A percentile compares a stretch with the other conserved stretches of the same genome.
Conservation (phyloP, 345 rosid species). For the Sapria himalayana region DNA sequence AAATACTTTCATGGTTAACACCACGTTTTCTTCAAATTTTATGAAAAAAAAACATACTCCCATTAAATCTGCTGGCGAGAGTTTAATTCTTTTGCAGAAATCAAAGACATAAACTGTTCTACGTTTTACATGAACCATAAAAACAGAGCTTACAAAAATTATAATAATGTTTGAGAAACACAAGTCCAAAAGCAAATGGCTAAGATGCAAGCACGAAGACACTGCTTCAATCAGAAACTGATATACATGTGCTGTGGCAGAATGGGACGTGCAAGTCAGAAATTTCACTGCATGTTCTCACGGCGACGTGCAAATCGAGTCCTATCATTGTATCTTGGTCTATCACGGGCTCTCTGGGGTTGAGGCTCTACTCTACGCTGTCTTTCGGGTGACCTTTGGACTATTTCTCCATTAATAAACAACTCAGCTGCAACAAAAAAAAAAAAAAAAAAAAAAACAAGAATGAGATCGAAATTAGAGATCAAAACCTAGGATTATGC, state of each 20-base stretch:
- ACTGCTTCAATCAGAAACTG: neutral
- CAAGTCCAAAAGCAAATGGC: no score
- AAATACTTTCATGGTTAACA: no score
- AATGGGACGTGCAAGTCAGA: constrained; percentile 4
- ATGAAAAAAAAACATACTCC: no score
- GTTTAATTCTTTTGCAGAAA: no score
- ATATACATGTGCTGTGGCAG: constrained; percentile 6
- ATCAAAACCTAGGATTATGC: constrained; percentile 14
- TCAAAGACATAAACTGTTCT: no score
- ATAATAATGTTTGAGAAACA: no score
- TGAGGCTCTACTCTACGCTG: constrained; percentile 83
- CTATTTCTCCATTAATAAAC: constrained; percentile 87
- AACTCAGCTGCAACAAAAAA: constrained; percentile 49
- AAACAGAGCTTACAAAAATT: no score
- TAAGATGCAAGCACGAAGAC: no score
- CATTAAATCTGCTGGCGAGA: no score
- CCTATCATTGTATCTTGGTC: constrained; percentile 96
- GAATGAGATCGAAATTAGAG: constrained; percentile 7
- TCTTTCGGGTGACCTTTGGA: constrained; percentile 83
- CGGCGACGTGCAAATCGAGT: constrained; percentile 76
- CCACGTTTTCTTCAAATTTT: no score
- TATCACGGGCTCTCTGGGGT: constrained; percentile 81
- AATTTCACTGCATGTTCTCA: constrained; percentile 36
- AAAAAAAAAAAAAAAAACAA: neutral
- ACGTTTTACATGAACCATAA: no score